Conservation (phyloP, 2,329 filamentous ascomycete species). For the Biscogniauxia mediterranea region DNA sequence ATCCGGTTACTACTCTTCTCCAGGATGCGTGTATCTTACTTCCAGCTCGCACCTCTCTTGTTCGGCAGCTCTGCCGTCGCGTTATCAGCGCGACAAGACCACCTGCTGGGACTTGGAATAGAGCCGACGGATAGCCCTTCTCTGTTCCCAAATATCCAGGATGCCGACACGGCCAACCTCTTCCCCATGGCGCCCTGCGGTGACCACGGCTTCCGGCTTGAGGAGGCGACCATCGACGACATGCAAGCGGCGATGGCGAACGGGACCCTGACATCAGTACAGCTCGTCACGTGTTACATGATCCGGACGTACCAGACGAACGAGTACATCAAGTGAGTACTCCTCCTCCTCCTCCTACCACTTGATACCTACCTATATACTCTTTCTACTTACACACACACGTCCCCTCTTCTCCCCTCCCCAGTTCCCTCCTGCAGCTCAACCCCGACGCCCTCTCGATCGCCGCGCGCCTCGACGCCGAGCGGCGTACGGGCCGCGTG, state of each 20-base stretch:
- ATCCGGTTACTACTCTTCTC: background rate
- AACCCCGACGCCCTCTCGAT: conserved; percentile 68
- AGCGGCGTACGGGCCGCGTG: conserved; percentile 54
- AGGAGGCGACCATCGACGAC: conserved; percentile 68
- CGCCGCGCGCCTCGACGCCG: conserved; percentile 57
- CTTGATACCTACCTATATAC: background rate
- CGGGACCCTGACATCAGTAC: conserved; percentile 55
- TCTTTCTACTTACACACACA: background rate
- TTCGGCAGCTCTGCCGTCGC: background rate
- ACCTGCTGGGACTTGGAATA: background rate
- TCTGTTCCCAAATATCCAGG: conserved; percentile 36
- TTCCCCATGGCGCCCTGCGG: conserved; percentile 65
- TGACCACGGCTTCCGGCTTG: conserved; percentile 50
- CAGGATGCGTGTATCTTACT: background rate
- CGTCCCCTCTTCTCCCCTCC: no score
- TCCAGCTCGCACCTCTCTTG: background rate
- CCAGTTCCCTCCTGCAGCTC: conserved; percentile 58
- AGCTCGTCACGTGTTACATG: conserved; percentile 63
- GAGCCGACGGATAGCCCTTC: conserved; percentile 15
- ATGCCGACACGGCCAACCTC: conserved; percentile 36
- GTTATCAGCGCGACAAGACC: background rate
- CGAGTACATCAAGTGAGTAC: conserved; percentile 59
- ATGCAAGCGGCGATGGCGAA: conserved; percentile 57
- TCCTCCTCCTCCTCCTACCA: background rate
- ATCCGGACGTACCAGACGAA: conserved; percentile 60